A percentile compares a stretch with the other conserved stretches of the same genome.
These are phyloP conservation scores for Calocybe gangraenosa DNA, from an alignment of 768 basidiomycete species.

Conservation along the genomic window DNA sequence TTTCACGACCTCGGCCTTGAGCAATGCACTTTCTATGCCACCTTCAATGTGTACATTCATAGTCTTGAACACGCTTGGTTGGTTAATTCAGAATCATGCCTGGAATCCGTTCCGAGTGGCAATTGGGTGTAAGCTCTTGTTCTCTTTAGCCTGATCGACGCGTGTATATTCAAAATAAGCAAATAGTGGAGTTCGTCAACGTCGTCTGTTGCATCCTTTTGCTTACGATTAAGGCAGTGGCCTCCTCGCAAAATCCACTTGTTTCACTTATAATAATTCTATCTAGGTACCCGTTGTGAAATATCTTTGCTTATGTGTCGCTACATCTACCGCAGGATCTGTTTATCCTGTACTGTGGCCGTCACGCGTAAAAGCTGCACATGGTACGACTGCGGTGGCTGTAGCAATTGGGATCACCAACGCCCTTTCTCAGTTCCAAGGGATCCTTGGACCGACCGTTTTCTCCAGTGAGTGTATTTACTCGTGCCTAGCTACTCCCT, in stretches of 20 bases:
- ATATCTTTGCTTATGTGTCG: slow-evolving; percentile 12
- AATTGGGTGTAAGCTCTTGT: slow-evolving; percentile 1
- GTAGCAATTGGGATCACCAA: slow-evolving; percentile 11
- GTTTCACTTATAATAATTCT: background rate
- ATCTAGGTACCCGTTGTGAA: slow-evolving; percentile 4
- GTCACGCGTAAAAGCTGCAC: slow-evolving; percentile 12
- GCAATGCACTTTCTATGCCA: slow-evolving; percentile 14
- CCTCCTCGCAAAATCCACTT: too few relatives aligned
- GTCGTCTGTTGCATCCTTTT: slow-evolving; percentile 12
- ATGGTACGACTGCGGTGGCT: slow-evolving; percentile 11
- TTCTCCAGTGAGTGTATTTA: slow-evolving; percentile 8
- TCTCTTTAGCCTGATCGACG: background rate
- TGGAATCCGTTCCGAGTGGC: slow-evolving; percentile 14
- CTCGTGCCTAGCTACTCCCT: too few relatives aligned
- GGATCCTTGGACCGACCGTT: slow-evolving; percentile 13
- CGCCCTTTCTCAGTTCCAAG: slow-evolving; percentile 10
- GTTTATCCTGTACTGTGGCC: slow-evolving; percentile 13
- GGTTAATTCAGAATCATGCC: slow-evolving; percentile 6
- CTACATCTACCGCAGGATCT: slow-evolving; percentile 12
- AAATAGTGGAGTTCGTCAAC: slow-evolving; percentile 12
- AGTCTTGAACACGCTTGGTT: slow-evolving; percentile 12
- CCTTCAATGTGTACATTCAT: slow-evolving; percentile 10
- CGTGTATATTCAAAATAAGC: background rate
- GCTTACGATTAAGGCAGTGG: slow-evolving; percentile 6
- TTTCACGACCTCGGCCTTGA: slow-evolving; percentile 12